These are phyloP conservation scores for Anisodus acutangulus DNA, from an alignment of 257 asterid genomes.

Conservation along the genomic window DNA sequence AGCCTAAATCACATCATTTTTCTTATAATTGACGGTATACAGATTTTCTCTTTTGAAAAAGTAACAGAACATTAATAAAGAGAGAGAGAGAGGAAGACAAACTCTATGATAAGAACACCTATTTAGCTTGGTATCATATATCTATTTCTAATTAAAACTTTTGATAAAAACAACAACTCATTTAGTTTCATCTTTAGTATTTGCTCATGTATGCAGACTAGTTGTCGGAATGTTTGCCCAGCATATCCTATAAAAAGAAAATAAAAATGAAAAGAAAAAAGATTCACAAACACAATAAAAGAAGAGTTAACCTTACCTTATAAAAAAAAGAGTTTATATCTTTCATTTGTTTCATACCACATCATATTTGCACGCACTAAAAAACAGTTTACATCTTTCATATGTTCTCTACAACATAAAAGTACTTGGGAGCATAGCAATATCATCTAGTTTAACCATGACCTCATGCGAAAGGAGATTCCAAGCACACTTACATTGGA, in stretches of 20 bases:
- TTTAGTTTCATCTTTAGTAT: neutral
- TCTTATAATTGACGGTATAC: neutral
- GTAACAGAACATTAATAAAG: neutral
- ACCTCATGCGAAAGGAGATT: constrained; percentile 9
- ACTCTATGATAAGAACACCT: neutral
- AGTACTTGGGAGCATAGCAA: neutral
- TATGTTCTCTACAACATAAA: neutral
- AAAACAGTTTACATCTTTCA: neutral
- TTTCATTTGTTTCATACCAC: neutral
- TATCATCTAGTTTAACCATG: constrained; percentile 12
- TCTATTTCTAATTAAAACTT: neutral
- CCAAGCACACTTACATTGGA: constrained; percentile 59
- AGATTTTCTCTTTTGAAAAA: neutral
- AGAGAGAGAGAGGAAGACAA: neutral
- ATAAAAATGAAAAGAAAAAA: neutral
- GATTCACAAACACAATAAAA: neutral
- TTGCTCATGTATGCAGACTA: neutral
- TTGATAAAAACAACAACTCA: neutral
- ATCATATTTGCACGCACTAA: neutral
- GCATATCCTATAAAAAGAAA: neutral
- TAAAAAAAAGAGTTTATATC: neutral
- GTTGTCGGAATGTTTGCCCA: neutral
- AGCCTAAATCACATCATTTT: neutral
- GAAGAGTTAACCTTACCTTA: neutral
- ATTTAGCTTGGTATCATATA: neutral